These are phyloP conservation scores for Ceratocystis harringtonii DNA, from an alignment of 2,329 filamentous ascomycete species.

Conservation along the genomic window DNA sequence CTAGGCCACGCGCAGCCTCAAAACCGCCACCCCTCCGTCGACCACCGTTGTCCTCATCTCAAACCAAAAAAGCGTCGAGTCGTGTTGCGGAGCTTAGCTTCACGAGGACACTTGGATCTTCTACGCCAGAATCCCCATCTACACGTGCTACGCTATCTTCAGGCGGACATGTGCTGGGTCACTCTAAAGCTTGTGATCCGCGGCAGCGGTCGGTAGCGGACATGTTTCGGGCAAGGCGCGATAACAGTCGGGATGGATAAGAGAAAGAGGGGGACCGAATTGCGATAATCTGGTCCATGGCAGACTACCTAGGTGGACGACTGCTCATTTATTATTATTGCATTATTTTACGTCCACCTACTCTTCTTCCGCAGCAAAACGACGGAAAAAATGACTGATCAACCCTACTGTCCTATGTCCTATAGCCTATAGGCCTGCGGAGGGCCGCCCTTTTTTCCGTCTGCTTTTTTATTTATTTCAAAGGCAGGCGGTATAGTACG, in stretches of 20 bases:
- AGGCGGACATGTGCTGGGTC: not conserved
- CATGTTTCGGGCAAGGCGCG: constrained; percentile 4
- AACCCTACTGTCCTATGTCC: too few relatives aligned
- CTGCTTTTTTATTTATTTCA: too few relatives aligned
- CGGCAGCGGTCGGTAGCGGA: constrained; percentile 17
- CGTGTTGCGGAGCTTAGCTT: not conserved
- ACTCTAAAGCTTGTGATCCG: not conserved
- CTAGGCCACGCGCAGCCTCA: not conserved
- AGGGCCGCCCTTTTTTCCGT: not conserved
- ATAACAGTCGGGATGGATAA: not conserved
- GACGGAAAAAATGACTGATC: too few relatives aligned
- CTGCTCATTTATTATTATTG: too few relatives aligned
- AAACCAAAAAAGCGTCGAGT: not conserved
- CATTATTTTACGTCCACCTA: too few relatives aligned
- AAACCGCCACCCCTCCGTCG: not conserved
- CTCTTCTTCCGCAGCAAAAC: too few relatives aligned
- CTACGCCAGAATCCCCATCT: not conserved
- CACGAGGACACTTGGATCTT: constrained; percentile 10
- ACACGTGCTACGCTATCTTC: not conserved
- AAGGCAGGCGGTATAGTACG: too few relatives aligned
- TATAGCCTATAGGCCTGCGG: not conserved
- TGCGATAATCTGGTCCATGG: too few relatives aligned
- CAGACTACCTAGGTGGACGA: too few relatives aligned
- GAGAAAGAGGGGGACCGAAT: too few relatives aligned
- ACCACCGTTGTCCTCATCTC: not conserved